These are phyloP conservation scores for Pleurotus ostreatus DNA, from an alignment of 768 basidiomycete genomes.

Conservation along the genomic window DNA sequence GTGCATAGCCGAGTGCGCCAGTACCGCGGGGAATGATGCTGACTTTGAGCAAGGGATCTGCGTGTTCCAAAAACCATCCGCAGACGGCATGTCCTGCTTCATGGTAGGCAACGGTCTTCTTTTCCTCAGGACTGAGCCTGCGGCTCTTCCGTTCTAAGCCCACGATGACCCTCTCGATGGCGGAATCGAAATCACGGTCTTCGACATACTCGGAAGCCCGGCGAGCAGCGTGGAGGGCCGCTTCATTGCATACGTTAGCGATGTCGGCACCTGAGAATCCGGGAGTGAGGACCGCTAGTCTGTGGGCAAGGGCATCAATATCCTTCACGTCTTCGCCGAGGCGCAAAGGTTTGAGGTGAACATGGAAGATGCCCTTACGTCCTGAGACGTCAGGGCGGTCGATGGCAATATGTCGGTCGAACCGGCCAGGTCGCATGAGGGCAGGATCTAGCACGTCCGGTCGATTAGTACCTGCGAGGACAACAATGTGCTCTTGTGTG, in stretches of 20 bases:
- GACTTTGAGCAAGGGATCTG: slow-evolving; percentile 94
- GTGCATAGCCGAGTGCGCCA: slow-evolving; percentile 94
- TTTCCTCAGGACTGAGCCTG: slow-evolving; percentile 91
- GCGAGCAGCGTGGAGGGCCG: slow-evolving; percentile 91
- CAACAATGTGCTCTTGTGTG: slow-evolving; percentile 94
- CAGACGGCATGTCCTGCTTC: slow-evolving; percentile 98
- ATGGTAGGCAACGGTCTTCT: slow-evolving; percentile 98
- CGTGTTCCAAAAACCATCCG: slow-evolving; percentile 98
- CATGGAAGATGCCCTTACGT: slow-evolving; percentile 88
- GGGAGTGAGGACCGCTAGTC: slow-evolving; percentile 93
- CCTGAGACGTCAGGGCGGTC: slow-evolving; percentile 94
- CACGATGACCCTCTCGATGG: slow-evolving; percentile 97
- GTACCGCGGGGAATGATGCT: slow-evolving; percentile 97
- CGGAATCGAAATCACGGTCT: slow-evolving; percentile 90
- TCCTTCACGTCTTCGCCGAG: slow-evolving; percentile 52
- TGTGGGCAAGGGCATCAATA: slow-evolving; percentile 68
- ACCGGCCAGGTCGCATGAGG: slow-evolving; percentile 94
- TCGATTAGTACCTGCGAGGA: slow-evolving; percentile 94
- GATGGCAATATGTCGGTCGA: slow-evolving; percentile 94
- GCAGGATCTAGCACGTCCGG: slow-evolving; percentile 96
- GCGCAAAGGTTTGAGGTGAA: slow-evolving; percentile 84
- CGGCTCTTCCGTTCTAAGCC: slow-evolving; percentile 95
- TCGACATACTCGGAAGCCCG: slow-evolving; percentile 73
- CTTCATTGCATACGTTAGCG: slow-evolving; percentile 98
- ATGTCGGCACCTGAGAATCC: slow-evolving; percentile 99